Evolutionary conservation across 2,329 filamentous ascomycete species (phyloP).

Genomic region (Pyrenophora seminiperda): DNA sequence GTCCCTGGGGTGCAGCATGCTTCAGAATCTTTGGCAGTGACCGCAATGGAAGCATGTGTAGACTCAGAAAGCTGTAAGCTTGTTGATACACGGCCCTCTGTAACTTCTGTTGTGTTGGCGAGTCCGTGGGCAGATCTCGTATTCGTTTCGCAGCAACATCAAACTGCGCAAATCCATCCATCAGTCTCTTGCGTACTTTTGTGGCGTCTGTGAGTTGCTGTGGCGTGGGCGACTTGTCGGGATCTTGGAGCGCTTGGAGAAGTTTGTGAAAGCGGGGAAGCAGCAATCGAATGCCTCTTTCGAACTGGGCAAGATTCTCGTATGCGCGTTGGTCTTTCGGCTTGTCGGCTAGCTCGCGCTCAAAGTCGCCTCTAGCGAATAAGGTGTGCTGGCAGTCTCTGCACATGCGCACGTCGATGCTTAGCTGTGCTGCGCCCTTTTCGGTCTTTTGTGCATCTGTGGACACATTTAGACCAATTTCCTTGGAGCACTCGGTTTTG

Average conservation of each 20-base stretch:
- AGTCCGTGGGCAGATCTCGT: slow-evolving; percentile 75
- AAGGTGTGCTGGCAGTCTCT: slow-evolving; percentile 79
- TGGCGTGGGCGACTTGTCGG: slow-evolving; percentile 66
- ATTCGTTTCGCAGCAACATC: slow-evolving; percentile 80
- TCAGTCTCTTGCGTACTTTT: slow-evolving; percentile 86
- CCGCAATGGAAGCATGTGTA: slow-evolving; percentile 86
- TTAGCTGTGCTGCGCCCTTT: slow-evolving; percentile 61
- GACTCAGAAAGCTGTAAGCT: slow-evolving; percentile 80
- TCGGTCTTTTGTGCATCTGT: slow-evolving; percentile 51
- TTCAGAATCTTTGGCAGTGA: slow-evolving; percentile 55
- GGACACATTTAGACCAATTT: slow-evolving; percentile 80
- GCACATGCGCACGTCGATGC: slow-evolving; percentile 87
- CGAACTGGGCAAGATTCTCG: slow-evolving; percentile 82
- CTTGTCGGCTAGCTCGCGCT: slow-evolving; percentile 68
- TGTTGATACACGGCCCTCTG: slow-evolving; percentile 84
- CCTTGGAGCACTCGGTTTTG: slow-evolving; percentile 80
- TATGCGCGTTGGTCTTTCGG: slow-evolving; percentile 80
- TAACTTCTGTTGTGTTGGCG: slow-evolving; percentile 71
- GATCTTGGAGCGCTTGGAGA: slow-evolving; percentile 73
- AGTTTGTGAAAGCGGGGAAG: slow-evolving; percentile 84
- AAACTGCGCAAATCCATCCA: slow-evolving; percentile 88
- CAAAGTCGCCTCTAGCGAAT: slow-evolving; percentile 78
- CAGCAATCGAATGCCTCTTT: slow-evolving; percentile 80
- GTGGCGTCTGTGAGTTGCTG: slow-evolving; percentile 82
- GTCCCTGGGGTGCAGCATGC: slow-evolving; percentile 62